Evolutionary conservation across 148 eudicot genomes (phyloP).

Genomic region (Agrostemma githago): DNA sequence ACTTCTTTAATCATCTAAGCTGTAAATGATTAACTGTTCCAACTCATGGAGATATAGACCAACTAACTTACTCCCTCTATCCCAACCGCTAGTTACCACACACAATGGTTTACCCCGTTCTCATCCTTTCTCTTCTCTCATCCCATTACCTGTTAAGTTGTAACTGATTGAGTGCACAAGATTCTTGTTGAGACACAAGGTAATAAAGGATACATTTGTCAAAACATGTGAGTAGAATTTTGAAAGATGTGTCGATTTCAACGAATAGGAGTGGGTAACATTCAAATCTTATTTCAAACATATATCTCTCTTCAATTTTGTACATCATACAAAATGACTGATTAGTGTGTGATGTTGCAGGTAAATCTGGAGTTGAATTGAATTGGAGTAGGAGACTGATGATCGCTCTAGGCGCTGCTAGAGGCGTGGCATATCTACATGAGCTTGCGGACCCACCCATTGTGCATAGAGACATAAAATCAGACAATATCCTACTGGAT

Average conservation of each 20-base stretch:
- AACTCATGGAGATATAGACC: neutral
- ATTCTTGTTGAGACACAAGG: too few species aligned
- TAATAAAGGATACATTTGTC: too few species aligned
- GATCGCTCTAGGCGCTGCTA: conserved; percentile 77
- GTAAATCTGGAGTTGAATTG: conserved; percentile 62
- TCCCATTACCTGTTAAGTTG: too few species aligned
- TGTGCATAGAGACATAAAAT: conserved; percentile 84
- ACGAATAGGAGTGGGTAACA: neutral
- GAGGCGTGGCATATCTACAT: conserved; percentile 87
- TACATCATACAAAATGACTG: neutral
- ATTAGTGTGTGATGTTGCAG: conserved; percentile 31
- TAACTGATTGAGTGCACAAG: too few species aligned
- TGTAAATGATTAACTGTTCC: neutral
- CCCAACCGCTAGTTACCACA: neutral
- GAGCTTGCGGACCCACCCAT: conserved; percentile 93
- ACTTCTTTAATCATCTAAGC: neutral
- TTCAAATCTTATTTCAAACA: neutral
- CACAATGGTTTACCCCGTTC: neutral
- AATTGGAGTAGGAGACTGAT: conserved; percentile 76
- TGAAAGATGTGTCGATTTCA: too few species aligned
- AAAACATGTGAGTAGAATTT: too few species aligned
- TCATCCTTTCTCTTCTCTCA: neutral
- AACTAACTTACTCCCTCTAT: neutral
- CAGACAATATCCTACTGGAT: conserved; percentile 76
- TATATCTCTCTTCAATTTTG: conserved; percentile 4